Percentiles rank a stretch among this genome's conserved stretches.
Conservation (phyloP, 805 yeast species). For the Metschnikowia kunwiensis region DNA sequence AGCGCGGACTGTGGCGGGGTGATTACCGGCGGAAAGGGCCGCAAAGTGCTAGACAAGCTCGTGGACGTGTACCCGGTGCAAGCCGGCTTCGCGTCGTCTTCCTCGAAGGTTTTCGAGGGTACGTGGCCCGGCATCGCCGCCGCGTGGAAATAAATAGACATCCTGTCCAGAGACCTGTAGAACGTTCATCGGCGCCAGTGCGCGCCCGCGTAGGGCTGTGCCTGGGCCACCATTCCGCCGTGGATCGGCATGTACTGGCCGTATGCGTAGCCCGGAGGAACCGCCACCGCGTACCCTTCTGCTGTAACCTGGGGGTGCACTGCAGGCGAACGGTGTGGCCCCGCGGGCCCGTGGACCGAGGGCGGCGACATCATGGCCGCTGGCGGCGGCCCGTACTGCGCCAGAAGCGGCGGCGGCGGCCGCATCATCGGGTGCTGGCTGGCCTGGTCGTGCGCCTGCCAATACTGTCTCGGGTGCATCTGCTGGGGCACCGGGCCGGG, state of each 20-base stretch:
- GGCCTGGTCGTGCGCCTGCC: constrained; percentile 20
- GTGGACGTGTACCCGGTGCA: constrained; percentile 1
- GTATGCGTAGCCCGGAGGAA: constrained; percentile 38
- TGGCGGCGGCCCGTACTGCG: constrained; percentile 16
- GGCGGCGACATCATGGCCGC: constrained; percentile 18
- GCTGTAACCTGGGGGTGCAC: constrained; percentile 13
- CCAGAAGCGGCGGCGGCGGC: constrained; percentile 16
- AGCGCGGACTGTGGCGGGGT: constrained; percentile 47
- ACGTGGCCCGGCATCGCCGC: constrained; percentile 7
- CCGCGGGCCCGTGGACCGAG: constrained; percentile 6
- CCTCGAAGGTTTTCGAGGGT: constrained; percentile 7
- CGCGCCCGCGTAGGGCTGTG: constrained; percentile 19
- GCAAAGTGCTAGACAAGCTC: constrained; percentile 2
- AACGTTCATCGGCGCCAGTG: constrained; percentile 18
- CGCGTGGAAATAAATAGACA: constrained; percentile 6
- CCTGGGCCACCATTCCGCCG: constrained; percentile 29
- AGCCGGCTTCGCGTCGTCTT: not conserved
- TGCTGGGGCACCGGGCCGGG: constrained; percentile 22
- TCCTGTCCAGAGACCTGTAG: not conserved
- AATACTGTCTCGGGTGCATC: constrained; percentile 24
- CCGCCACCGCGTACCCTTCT: constrained; percentile 18
- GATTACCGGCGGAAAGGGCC: constrained; percentile 31
- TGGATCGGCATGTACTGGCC: constrained; percentile 37
- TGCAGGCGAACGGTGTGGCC: constrained; percentile 18
- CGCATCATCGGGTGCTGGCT: constrained; percentile 21